These are phyloP conservation scores for Metschnikowia vanudenii DNA, from an alignment of 805 yeast genomes.

Conservation along the genomic window DNA sequence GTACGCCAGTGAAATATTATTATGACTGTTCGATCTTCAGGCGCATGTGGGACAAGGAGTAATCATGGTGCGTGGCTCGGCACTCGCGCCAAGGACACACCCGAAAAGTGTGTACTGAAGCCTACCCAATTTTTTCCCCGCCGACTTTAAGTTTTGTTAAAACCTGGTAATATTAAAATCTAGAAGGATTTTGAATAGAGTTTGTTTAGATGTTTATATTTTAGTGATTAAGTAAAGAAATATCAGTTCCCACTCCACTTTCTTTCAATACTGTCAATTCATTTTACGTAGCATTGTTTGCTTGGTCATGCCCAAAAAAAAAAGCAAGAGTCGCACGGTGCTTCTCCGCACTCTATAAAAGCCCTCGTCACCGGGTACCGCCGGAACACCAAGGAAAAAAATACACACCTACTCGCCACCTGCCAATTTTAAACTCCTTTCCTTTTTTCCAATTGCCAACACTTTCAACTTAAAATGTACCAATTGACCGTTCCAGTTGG, in stretches of 20 bases:
- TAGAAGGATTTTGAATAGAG: no score
- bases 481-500: constrained; percentile 60
- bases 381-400: constrained; percentile 1
- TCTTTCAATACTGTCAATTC: not conserved
- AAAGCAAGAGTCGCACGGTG: constrained; percentile 13
- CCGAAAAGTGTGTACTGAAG: no score
- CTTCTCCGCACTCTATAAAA: constrained; percentile 13
- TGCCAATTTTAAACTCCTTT: not conserved
- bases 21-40: no score
- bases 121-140: no score
- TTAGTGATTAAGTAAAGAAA: not conserved
- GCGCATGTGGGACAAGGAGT: no score
- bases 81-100: no score
- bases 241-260: not conserved
- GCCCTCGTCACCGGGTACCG: not conserved
- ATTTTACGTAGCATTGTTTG: not conserved
- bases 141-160: no score
- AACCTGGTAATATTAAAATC: no score
- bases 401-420: constrained; percentile 1
- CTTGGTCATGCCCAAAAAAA: constrained; percentile 5
- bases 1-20: no score
- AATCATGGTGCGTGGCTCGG: no score
- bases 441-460: not conserved
- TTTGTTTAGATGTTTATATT: not conserved
- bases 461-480: constrained; percentile 13